Evolutionary conservation across 2,329 filamentous ascomycete species (phyloP), one percentile per base, ranked within the genome.

Genomic region (Microsporum audouinii): DNA sequence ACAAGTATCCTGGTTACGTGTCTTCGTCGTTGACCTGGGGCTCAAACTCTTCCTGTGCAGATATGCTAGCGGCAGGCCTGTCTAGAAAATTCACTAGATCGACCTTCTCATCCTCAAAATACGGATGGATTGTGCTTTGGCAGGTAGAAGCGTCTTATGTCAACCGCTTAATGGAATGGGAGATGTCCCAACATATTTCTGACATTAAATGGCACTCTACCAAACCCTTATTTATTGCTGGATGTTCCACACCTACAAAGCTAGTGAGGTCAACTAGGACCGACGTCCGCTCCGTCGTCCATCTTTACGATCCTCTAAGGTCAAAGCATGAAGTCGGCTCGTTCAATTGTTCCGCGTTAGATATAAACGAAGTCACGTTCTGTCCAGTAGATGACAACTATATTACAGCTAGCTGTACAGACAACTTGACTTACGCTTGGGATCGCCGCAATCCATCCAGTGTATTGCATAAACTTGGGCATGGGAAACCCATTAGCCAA

Each of bases 361-460:
- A 86, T 68, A 84, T 86, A 65, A 86, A 85, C 61, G 82, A 85
- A 61, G 73, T 85, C 0, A 73, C 79, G 0, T 81, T 80, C 65
- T 81, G 78, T 61, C 76, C 75, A 0, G 61, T 67, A 47, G 68
- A 75, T 55, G 61, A 79, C 1, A 76, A 78, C 41, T 74, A 84
- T 60, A 72, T 85, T 10, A 80, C 82, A 5, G 82, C 81, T 10
- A 82, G 82, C 8, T 84, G 83, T 63, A 86, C 84, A 0, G 77
- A 84, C 68, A 82, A 83, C 1, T 74, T 74, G 34, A 80, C 81
- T 0, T 85, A 85, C 68, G 73, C 86, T 3, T 86, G 83, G 82
- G 84, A 86, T 67, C 69, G 75, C 33, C 80, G 84, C 0, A 71
- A 71, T 12, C 73, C 75, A 0, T 71, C 77, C 39, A 63, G 68